Evolutionary conservation across 176 grass and related monocot species (phyloP), one percentile per base, ranked within the genome.

Genomic region (Themeda triandra): DNA sequence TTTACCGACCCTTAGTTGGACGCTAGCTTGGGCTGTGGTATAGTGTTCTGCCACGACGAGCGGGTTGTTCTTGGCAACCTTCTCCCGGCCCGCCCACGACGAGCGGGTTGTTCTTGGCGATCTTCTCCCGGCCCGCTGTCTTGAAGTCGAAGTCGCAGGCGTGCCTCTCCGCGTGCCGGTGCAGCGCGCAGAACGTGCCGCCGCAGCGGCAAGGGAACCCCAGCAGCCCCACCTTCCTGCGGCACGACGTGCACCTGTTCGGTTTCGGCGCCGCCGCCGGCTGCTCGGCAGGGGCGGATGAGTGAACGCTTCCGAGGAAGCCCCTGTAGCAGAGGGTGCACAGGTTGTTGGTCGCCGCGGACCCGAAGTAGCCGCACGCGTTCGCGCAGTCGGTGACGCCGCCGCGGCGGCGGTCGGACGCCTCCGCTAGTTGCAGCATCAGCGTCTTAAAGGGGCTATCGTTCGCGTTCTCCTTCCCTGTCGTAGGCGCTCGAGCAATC

Each of bases 191-290:
- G 86, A 74, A 88, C 14, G 75, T 93, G 31, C n/a, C 82, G 41
- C 92, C 88, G 29, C 88, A 93, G 8, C 92, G 85, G 83, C 92
- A 88, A 1, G 25, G 11, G 88, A 93, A 90, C 6, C 92, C 88
- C 49, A 81, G 71, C 51, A 90, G 69, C 4, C 86, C 82, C 2
- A 93, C 88, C 79, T 82, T 87, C 79, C 85, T 93, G 68, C 64
- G 48, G 88, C 91, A 93, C 15, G 39, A 1, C 40, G 6, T 0
- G 79, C 4, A 93, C 88, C 79, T 82, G 79, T 4, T 83, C 40
- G 15, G 85, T n/a, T n/a, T 46, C 85, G 36, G 21, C 37, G 23
- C 14, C 78, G 63, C 8, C 1, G 41, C 4, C 51, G 19, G 31
- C 49, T 59, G 11, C 30, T 36, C 51, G 5, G 74, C 12, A 3